A percentile compares a stretch with the other conserved stretches of the same genome.
Conservation (phyloP, 345 rosid genomes). For the Ceriops tagal region DNA sequence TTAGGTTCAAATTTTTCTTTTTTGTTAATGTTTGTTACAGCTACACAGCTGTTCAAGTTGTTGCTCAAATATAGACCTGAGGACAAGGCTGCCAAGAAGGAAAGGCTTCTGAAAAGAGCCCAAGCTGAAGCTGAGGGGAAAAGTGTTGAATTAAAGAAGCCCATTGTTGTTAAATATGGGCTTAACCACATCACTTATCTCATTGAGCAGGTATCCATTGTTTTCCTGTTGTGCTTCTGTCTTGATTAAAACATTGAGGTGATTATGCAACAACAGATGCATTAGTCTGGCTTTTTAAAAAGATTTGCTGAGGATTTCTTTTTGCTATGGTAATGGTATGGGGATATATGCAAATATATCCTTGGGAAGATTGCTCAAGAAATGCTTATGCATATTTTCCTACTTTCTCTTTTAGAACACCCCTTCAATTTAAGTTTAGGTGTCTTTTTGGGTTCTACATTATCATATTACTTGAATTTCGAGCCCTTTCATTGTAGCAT, state of each 20-base stretch:
- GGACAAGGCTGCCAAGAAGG: constrained; percentile 64
- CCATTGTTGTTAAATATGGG: constrained; percentile 68
- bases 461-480: not conserved
- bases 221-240: not conserved
- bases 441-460: too few species aligned
- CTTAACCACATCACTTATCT: constrained; percentile 74
- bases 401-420: too few species aligned
- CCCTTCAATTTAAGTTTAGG: too few species aligned
- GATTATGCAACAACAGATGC: not conserved
- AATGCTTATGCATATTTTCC: too few species aligned
- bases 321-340: not conserved
- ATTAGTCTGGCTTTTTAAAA: too few species aligned
- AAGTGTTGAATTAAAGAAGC: constrained; percentile 51
- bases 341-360: too few species aligned
- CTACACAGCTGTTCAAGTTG: constrained; percentile 58
- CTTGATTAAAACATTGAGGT: not conserved
- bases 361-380: too few species aligned
- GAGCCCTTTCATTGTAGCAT: not conserved
- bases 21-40: constrained; percentile 27
- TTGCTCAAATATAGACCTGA: constrained; percentile 69
- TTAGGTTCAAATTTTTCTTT: not conserved
- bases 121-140: constrained; percentile 68
- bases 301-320: not conserved
- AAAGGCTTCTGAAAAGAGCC: constrained; percentile 50
- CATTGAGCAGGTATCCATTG: constrained; percentile 50